Evolutionary conservation across 2,329 filamentous ascomycete genomes (phyloP), one percentile per base, ranked within the genome.

Genomic region (Pseudopyricularia javanii): DNA sequence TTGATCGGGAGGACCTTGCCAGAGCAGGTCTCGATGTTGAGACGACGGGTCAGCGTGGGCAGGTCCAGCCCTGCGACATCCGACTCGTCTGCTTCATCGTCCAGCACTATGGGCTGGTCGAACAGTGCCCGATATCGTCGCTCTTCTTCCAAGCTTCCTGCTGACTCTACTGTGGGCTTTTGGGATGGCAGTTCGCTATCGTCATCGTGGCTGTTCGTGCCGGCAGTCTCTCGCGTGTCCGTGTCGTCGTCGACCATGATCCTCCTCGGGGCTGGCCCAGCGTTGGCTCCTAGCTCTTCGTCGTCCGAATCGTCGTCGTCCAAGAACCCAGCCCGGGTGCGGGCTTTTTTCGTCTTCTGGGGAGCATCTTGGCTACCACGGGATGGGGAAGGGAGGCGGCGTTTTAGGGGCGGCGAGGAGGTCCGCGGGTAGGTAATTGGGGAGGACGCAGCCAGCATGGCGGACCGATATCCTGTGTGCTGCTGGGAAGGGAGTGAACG

Each of bases 1-100:
- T 73, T 73, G 47, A 88, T 72, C 0, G 76, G 71, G 2, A 79
- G 65, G 0, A 71, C 70, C 43, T 73, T 77, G 30, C 86, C 86
- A 22, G 73, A 70, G 54, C 79, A 82, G 17, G 76, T 80, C 24
- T 43, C 26, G 4, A 51, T 45, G n/a, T 30, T 51, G 8, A 51
- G n/a, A 14, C 22, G n/a, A 4, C 35, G 50, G 14, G 50, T 22
- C 3, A 40, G 35, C 22, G 24, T 24, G 12, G 33, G n/a, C 40
- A 45, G 20, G 4, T 33, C 30, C 28, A 33, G 34, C 33, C 24
- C 20, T 14, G n/a, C 15, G 4, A 7, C 2, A 32, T 50, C 35
- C 7, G 49, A n/a, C 26, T 53, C 53, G 14, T 53, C 43, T 14
- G 26, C n/a, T 33, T 5, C 4, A 28, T 28, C 49, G 2, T 49